Conservation (phyloP, 2,329 filamentous ascomycete species). For the Botrytis squamosa region DNA sequence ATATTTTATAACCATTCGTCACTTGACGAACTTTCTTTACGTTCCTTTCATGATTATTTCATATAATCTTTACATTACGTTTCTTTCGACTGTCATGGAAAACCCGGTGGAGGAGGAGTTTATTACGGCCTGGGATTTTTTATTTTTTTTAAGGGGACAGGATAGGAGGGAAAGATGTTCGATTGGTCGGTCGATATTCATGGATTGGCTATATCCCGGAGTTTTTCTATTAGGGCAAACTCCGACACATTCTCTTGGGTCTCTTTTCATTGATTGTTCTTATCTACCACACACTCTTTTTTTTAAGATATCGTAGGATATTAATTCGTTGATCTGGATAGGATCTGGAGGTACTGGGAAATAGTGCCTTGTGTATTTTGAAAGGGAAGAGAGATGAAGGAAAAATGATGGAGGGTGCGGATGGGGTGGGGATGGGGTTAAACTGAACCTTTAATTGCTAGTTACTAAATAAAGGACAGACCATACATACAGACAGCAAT, state of each 20-base stretch:
- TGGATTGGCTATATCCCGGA: constrained; percentile 19
- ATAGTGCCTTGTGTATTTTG: constrained; percentile 4
- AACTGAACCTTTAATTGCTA: not conserved
- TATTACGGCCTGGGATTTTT: constrained; percentile 13
- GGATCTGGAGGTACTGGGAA: not conserved
- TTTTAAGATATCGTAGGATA: constrained; percentile 1
- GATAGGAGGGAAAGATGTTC: constrained; percentile 9
- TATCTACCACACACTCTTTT: not conserved
- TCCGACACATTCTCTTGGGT: constrained; percentile 11
- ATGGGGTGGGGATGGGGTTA: not conserved
- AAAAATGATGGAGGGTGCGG: not conserved
- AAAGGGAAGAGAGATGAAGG: not conserved
- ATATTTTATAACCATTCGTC: constrained; percentile 15
- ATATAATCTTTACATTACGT: constrained; percentile 16
- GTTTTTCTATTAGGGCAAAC: constrained; percentile 9
- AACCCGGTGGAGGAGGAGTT: constrained; percentile 10
- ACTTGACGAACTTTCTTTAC: constrained; percentile 20
- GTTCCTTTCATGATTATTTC: constrained; percentile 18
- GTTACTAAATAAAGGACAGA: not conserved
- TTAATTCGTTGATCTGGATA: constrained; percentile 2
- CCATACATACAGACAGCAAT: constrained; percentile 1
- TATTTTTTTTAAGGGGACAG: not conserved
- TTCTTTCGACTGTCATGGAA: constrained; percentile 1
- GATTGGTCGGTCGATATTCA: constrained; percentile 11
- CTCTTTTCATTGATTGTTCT: constrained; percentile 10